These are phyloP conservation scores for Monosporascus cannonballus DNA, from an alignment of 2,329 filamentous ascomycete species.

Conservation along the genomic window DNA sequence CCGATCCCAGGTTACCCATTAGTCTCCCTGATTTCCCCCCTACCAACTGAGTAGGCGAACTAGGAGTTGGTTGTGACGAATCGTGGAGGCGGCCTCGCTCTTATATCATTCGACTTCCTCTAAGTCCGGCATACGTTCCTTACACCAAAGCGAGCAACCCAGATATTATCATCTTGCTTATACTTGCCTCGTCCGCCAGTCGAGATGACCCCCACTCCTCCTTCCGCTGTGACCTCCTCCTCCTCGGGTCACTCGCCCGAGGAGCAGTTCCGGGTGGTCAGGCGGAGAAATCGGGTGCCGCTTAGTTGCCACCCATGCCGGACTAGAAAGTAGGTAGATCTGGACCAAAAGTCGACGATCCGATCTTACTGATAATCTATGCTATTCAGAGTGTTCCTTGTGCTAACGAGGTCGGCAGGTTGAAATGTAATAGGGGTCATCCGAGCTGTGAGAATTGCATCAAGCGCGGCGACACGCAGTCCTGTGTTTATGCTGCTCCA, in stretches of 20 bases:
- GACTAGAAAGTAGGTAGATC: conserved; percentile 69
- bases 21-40: conserved; percentile 6
- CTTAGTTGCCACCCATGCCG: conserved; percentile 88
- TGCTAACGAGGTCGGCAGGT: conserved; percentile 27
- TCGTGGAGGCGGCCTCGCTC: conserved; percentile 12
- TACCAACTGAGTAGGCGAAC: background rate
- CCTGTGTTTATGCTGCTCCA: conserved; percentile 79
- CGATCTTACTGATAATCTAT: conserved; percentile 10
- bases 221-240: conserved; percentile 73
- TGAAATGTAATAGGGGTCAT: conserved; percentile 84
- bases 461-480: conserved; percentile 72
- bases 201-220: conserved; percentile 69
- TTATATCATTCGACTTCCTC: conserved; percentile 14
- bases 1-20: conserved; percentile 11
- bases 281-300: conserved; percentile 87
- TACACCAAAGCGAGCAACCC: conserved; percentile 10
- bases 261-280: conserved; percentile 78
- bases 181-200: conserved; percentile 2
- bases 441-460: conserved; percentile 87
- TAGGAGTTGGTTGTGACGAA: conserved; percentile 3
- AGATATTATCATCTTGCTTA: conserved; percentile 4
- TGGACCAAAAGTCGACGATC: conserved; percentile 6
- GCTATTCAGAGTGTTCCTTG: conserved; percentile 9
- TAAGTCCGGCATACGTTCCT: conserved; percentile 15
- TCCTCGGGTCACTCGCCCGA: conserved; percentile 74